Evolutionary conservation across 768 basidiomycete genomes (phyloP).

Genomic region (Hericium alpestre): DNA sequence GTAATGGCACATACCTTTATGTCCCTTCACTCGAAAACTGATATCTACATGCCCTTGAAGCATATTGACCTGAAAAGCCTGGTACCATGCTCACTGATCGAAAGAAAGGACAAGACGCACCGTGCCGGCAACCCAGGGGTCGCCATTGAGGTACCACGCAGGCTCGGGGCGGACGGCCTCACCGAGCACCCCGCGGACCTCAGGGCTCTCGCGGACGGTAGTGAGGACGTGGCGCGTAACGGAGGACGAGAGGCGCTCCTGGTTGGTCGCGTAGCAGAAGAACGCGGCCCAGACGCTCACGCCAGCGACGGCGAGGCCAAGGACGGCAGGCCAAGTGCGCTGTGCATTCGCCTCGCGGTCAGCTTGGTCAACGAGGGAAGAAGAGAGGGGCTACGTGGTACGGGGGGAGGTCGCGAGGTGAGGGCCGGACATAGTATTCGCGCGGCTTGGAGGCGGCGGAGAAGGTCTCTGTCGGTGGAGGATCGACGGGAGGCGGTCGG

Average conservation of each 20-base stretch:
- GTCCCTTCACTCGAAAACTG: slow-evolving; percentile 65
- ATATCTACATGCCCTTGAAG: slow-evolving; percentile 70
- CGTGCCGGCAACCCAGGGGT: slow-evolving; percentile 58
- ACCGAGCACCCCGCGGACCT: slow-evolving; percentile 45
- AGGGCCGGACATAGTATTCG: slow-evolving; percentile 33
- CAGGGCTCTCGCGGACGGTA: slow-evolving; percentile 41
- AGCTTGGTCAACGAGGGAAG: background rate
- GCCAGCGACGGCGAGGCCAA: slow-evolving; percentile 41
- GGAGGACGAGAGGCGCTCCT: slow-evolving; percentile 69
- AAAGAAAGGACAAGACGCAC: slow-evolving; percentile 31
- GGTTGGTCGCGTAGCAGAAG: slow-evolving; percentile 60
- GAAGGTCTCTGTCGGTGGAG: slow-evolving; percentile 26
- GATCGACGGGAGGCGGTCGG: slow-evolving; percentile 7
- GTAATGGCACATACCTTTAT: slow-evolving; percentile 37
- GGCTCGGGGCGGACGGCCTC: slow-evolving; percentile 56
- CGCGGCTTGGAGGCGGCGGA: slow-evolving; percentile 34
- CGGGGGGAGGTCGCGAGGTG: slow-evolving; percentile 31
- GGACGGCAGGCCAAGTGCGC: slow-evolving; percentile 47
- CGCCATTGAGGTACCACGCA: slow-evolving; percentile 68
- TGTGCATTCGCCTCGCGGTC: slow-evolving; percentile 2
- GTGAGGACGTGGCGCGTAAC: slow-evolving; percentile 58
- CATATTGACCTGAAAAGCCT: slow-evolving; percentile 46
- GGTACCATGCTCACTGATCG: background rate
- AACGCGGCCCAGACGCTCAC: slow-evolving; percentile 59
- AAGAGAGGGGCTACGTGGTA: slow-evolving; percentile 23